Conservation (phyloP, 805 yeast genomes). For the Wickerhamomyces xylosicus region DNA sequence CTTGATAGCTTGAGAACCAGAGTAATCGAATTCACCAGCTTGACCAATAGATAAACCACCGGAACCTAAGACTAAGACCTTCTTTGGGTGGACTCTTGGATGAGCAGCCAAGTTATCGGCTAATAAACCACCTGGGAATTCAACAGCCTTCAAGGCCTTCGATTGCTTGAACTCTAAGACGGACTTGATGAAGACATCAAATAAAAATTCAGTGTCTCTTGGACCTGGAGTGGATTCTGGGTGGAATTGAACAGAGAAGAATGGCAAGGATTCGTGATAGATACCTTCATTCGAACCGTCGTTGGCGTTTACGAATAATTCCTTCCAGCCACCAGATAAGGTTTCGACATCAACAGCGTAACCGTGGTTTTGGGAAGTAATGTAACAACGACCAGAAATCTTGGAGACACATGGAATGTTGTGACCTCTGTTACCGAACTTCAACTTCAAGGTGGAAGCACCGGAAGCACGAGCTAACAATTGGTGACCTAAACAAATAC, state of each 20-base stretch:
- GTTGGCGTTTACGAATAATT: conserved; percentile 88
- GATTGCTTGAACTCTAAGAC: conserved; percentile 54
- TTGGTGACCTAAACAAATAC: conserved; percentile 98
- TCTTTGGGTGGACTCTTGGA: conserved; percentile 78
- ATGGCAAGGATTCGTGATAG: conserved; percentile 78
- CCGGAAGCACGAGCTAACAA: conserved; percentile 92
- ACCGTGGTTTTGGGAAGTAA: conserved; percentile 98
- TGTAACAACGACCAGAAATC: conserved; percentile 91
- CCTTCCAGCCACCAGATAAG: conserved; percentile 77
- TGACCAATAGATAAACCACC: conserved; percentile 99
- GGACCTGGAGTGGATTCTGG: conserved; percentile 99
- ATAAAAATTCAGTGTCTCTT: conserved; percentile 94
- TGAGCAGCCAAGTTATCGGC: conserved; percentile 66
- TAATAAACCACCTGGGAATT: conserved; percentile 81
- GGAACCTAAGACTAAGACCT: conserved; percentile 89
- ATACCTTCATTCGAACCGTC: conserved; percentile 99
- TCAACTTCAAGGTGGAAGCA: conserved; percentile 83
- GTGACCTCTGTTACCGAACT: conserved; percentile 99
- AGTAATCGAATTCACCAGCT: conserved; percentile 98
- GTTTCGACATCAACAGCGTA: conserved; percentile 85
- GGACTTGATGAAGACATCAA: conserved; percentile 83
- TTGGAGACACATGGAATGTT: conserved; percentile 91
- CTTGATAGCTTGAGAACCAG: conserved; percentile 98
- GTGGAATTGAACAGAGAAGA: conserved; percentile 96
- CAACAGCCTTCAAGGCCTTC: conserved; percentile 53